Base-by-base conservation (phyloP, 495 filamentous ascomycete genomes). In the Geopyxis carbonaria region DNA sequence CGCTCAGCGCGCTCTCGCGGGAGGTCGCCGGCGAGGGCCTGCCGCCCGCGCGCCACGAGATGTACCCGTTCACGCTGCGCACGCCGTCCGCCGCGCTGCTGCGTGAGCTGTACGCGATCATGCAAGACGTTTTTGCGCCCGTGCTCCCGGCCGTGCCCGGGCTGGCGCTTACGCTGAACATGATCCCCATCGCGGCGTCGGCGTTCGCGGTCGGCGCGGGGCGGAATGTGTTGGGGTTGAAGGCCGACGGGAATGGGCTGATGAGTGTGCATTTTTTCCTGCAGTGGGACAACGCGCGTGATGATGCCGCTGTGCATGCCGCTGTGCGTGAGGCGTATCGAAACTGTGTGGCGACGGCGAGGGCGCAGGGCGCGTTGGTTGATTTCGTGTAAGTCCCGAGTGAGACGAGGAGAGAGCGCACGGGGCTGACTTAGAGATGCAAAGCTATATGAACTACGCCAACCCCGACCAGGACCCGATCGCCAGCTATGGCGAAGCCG, bases 401-500 rank as follows among this genome's bases (percentile, higher is more conserved):
- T n/a, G 2, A 10, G 5, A 15, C 19, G 33, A 6, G 9, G 15
- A 6, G 4, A 8, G 24, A 13, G 13, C 2, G 4, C 7, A n/a
- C n/a, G n/a, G n/a, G 2, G 24, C 36, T 39, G 24, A 39, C 30
- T n/a, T n/a, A n/a, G 36, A 19, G n/a, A 15, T n/a, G 11, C 2
- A 30, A 9, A 44, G 43, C 3, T 56, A 57, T 45, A 27, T 65
- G 47, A 61, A 62, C 8, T 64, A 63, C 43, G 60, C 61, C 3
- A 58, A 47, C 13, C 50, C 51, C 5, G 59, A 55, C 43, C 63
- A 65, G 47, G 50, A 63, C 40, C 57, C 60, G 0, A 62, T 63
- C 37, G 47, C 33, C 5, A 56, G 57, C 7, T 63, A 66, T 36
- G 63, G 61, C 0, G 7, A 1, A 4, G 55, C 57, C 38, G 62